Evolutionary conservation across 108 stramenopile genomes (phyloP), one percentile per base, ranked within the genome.

Genomic region (Fistulifera solaris): DNA sequence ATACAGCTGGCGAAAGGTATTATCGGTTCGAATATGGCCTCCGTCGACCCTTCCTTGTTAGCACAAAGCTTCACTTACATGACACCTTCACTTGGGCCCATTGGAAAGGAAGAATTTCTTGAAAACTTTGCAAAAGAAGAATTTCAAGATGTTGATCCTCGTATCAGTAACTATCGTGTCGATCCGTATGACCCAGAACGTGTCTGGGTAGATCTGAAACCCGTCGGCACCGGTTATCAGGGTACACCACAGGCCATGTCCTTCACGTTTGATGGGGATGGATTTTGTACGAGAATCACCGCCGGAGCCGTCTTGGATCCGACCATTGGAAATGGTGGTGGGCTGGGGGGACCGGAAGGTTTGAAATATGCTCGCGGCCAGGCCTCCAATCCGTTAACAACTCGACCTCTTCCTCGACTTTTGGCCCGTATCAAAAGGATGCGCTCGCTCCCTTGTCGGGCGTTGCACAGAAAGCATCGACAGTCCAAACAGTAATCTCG

Each of bases 251-350:
- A 83, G 54, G 62, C 68, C 6, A 61, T 66, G 47, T 68, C 69
- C 27, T 75, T 84, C 23, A 69, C 76, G 8, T 84, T 84, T 61
- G 82, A 84, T 28, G 71, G 80, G 41, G 76, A 84, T 47, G 76
- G 82, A 11, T 77, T 72, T 56, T 84, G 82, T 54, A 68, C 59
- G 0, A 57, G 78, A 6, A 62, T 84, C 17, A 84, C 78, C 4
- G 72, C 67, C 28, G 70, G 50, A 0, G 68, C 67, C 0, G 75
- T 76, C 35, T 52, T 83, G 50, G 81, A 83, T 58, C 81, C 81
- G 8, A 48, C 73, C 12, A 57, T 62, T 10, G 72, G 72, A 1
- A 83, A 83, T 52, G 76, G 71, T 21, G 81, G 81, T 26, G 72
- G 72, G 27, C 56, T 83, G 15, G 72, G 67, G 6, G 81, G 81